Evolutionary conservation across 768 basidiomycete genomes (phyloP), one percentile per base, ranked within the genome.

Genomic region (Tylopilus rubrobrunneus): DNA sequence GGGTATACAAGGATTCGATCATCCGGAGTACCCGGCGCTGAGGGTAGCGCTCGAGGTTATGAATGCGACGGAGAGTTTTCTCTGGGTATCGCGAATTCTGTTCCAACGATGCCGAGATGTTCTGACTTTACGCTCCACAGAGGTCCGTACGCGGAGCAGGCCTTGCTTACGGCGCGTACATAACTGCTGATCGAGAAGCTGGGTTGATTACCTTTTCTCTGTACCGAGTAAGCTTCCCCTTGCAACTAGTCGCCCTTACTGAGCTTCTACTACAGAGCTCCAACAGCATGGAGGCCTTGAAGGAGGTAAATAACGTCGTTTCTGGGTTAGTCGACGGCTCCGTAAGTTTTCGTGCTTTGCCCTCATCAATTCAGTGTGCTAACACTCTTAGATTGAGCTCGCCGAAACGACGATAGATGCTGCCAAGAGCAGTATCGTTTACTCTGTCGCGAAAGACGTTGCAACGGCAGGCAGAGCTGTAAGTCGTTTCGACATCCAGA

Each of bases 101-200:
- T 42, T 23, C 40, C 37, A 29, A 45, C 17, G 14, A 47, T 36
- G 39, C 51, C 9, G 33, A 46, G 8, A 21, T 31, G 15, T 55
- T 47, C 49, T 69, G 49, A 49, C 34, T 52, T 2, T 41, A n/a
- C 17, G 48, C n/a, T 52, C 50, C 34, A 57, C 56, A 91, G 88
- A 83, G 87, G 25, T 89, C 87, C 56, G 92, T 99, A 56, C 87
- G 97, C 40, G 97, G 97, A 7, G 87, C 92, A 52, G 97, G 97
- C 21, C 73, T 99, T 33, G 97, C 97, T 5, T 98, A 97, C 59
- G 92, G 93, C n/a, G 92, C 92, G 27, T 83, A 84, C 62, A 76
- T 87, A 31, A 77, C 78, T 0, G 67, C 85, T 31, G 92, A 95
- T 60, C 73, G 84, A 31, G 94, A 97, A 71, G 78, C 86, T 23